These are phyloP conservation scores for Bacidia gigantensis DNA, from an alignment of 495 filamentous ascomycete genomes.

Conservation along the genomic window DNA sequence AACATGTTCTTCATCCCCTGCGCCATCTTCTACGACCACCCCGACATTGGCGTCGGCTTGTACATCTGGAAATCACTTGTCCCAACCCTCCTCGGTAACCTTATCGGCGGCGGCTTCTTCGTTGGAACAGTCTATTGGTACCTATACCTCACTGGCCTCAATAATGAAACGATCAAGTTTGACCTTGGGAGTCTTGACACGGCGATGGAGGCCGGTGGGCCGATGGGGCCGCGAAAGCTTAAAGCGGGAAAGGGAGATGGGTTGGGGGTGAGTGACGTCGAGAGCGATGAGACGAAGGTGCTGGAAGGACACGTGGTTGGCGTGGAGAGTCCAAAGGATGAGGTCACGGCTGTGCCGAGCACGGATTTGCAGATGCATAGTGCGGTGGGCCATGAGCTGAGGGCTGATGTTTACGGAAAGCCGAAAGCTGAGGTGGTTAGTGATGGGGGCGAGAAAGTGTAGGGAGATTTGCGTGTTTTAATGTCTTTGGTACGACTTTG, in stretches of 20 bases:
- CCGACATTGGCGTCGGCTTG: slow-evolving; percentile 34
- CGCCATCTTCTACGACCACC: slow-evolving; percentile 39
- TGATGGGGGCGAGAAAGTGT: slow-evolving; percentile 3
- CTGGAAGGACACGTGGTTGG: background rate
- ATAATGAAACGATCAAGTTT: slow-evolving; percentile 8
- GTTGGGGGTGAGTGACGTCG: background rate
- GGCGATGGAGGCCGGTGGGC: slow-evolving; percentile 15
- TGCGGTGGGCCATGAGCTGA: slow-evolving; percentile 11
- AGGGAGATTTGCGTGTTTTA: too few relatives aligned
- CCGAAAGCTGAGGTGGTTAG: slow-evolving; percentile 3
- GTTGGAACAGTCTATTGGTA: slow-evolving; percentile 15
- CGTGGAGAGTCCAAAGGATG: background rate
- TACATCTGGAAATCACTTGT: slow-evolving; percentile 57
- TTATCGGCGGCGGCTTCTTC: slow-evolving; percentile 41
- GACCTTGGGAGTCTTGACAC: slow-evolving; percentile 5
- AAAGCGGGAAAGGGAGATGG: background rate
- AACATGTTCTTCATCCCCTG: slow-evolving; percentile 53
- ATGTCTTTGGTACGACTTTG: too few relatives aligned
- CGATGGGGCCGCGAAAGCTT: slow-evolving; percentile 1
- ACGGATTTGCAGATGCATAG: slow-evolving; percentile 9
- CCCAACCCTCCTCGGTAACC: slow-evolving; percentile 43
- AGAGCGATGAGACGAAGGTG: background rate
- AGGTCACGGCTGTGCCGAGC: slow-evolving; percentile 7
- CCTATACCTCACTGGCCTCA: slow-evolving; percentile 12
- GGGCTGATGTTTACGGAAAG: slow-evolving; percentile 5